Percentiles rank a stretch among this genome's conserved stretches.
phyloP scores from a whole-genome alignment of 768 basidiomycete species.

The Coprinopsis strossmayeri region DNA sequence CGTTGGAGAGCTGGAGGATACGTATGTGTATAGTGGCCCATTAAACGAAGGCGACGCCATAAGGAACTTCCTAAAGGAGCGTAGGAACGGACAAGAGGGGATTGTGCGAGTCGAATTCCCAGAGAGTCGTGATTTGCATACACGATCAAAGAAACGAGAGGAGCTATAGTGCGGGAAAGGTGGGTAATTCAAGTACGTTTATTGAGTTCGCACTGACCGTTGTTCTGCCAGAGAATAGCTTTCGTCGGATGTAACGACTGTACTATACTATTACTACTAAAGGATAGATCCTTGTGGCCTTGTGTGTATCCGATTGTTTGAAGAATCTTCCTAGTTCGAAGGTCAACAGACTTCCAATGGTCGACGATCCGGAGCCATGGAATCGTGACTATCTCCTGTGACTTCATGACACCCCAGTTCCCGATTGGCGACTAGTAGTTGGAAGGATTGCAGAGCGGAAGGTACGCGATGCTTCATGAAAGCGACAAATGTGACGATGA shows the following conservation, averaged over 20 bases:
- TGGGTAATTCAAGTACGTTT: no score
- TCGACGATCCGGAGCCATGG: no score
- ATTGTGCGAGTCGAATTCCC: slow-evolving; percentile 5
- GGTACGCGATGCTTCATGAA: slow-evolving; percentile 22
- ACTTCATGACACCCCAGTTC: no score
- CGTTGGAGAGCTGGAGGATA: slow-evolving; percentile 15
- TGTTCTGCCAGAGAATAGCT: not conserved
- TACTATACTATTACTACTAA: no score
- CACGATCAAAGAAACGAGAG: slow-evolving; percentile 1
- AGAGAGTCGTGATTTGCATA: not conserved
- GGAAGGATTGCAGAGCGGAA: slow-evolving; percentile 7
- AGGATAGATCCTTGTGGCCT: no score
- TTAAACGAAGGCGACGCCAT: slow-evolving; percentile 10
- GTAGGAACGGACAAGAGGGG: slow-evolving; percentile 4
- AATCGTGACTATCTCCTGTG: no score
- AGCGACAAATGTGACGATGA: slow-evolving; percentile 25
- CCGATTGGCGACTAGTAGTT: not conserved
- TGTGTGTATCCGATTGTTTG: no score
- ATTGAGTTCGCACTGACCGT: not conserved
- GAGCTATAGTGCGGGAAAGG: not conserved
- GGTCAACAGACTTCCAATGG: no score
- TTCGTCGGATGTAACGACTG: no score
- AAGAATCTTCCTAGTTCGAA: no score
- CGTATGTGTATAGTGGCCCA: slow-evolving; percentile 14
- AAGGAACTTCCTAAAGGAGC: slow-evolving; percentile 1